phyloP scores from a whole-genome alignment of 371 early-diverging fungal genomes.

The Coelomomyces lativittatus region DNA sequence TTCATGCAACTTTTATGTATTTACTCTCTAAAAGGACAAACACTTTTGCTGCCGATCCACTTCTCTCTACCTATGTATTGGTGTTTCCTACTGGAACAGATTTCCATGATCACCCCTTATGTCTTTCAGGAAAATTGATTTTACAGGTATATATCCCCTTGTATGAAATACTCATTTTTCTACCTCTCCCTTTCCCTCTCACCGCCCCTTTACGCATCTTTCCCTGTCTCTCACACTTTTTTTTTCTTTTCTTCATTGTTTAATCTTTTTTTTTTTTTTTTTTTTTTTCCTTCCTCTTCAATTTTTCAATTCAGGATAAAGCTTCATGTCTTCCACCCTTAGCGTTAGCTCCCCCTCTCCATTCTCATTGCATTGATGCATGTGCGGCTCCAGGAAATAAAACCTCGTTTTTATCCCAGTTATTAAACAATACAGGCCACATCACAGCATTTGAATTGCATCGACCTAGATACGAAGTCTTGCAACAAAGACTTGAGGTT shows the following conservation, averaged over 20 bases:
- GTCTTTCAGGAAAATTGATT: slow-evolving; percentile 54
- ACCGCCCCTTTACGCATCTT: no score
- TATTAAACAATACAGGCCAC: slow-evolving; percentile 67
- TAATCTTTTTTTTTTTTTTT: no score
- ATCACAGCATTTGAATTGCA: slow-evolving; percentile 88
- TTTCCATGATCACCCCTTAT: slow-evolving; percentile 57
- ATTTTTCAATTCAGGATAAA: no score
- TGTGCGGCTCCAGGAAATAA: slow-evolving; percentile 99
- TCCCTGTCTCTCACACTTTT: no score
- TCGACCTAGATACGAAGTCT: slow-evolving; percentile 50
- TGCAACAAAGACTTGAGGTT: slow-evolving; percentile 49
- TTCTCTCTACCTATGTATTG: slow-evolving; percentile 62
- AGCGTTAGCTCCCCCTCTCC: slow-evolving; percentile 54
- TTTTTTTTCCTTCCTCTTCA: no score
- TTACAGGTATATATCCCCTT: slow-evolving; percentile 41
- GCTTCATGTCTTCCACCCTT: slow-evolving; percentile 92
- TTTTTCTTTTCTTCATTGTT: background rate
- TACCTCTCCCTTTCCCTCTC: no score
- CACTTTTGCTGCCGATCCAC: no score
- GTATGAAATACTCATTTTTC: background rate
- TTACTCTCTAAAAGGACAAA: slow-evolving; percentile 24
- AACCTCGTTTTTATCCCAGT: slow-evolving; percentile 70
- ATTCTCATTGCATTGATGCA: slow-evolving; percentile 71
- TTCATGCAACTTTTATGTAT: background rate
- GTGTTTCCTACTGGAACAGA: slow-evolving; percentile 66